Evolutionary conservation across 169 alveolate species (phyloP).

Genomic region (Eimeria brunetti): DNA sequence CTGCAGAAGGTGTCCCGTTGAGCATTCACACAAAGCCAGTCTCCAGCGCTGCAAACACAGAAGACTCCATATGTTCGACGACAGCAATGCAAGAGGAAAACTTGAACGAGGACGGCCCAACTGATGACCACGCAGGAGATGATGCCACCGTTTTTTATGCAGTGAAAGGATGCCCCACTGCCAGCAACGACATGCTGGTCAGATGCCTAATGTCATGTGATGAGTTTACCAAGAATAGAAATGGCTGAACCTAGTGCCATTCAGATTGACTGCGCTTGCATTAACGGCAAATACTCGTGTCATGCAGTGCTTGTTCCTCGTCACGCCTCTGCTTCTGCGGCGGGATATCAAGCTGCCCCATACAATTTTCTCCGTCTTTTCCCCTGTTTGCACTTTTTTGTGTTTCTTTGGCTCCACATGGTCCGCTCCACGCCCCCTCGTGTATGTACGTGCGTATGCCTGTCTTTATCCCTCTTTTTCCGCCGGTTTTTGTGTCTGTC

Average conservation of each 20-base stretch:
- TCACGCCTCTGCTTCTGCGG: neutral
- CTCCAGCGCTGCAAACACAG: neutral
- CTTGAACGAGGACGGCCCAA: neutral
- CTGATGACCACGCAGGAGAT: neutral
- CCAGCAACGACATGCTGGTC: conserved; percentile 48
- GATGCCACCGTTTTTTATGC: neutral
- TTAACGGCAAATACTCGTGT: neutral
- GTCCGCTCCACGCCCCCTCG: neutral
- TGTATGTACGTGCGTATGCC: neutral
- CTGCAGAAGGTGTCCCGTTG: conserved; percentile 30
- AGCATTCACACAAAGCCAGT: neutral
- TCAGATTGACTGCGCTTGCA: neutral
- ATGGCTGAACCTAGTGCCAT: neutral
- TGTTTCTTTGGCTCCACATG: neutral
- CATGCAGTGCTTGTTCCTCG: neutral
- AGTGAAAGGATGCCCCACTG: conserved; percentile 38
- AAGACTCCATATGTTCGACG: neutral
- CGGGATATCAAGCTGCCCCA: neutral
- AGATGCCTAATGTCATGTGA: neutral
- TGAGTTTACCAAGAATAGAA: neutral
- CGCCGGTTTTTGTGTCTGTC: neutral
- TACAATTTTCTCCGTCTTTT: neutral
- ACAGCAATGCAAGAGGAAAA: neutral
- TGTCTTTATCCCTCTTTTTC: neutral
- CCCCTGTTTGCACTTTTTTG: neutral